phyloP scores from a whole-genome alignment of 768 basidiomycete genomes.

The Strobilomyces dryophilus region DNA sequence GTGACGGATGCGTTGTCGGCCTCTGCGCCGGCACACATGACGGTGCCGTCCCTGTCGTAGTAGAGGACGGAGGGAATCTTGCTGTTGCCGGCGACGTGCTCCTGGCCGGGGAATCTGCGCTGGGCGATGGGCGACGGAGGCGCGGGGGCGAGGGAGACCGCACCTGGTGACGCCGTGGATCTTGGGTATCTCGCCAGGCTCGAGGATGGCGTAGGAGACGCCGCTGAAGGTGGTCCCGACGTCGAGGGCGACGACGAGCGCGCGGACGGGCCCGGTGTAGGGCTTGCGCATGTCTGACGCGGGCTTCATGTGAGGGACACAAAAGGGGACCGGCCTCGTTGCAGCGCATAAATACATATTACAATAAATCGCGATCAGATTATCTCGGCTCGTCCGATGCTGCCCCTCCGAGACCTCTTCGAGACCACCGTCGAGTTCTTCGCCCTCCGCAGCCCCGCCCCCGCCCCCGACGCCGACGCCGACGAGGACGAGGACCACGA shows the following conservation, averaged over 20 bases:
- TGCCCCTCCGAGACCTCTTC: slow-evolving; percentile 44
- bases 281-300: slow-evolving; percentile 68
- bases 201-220: slow-evolving; percentile 79
- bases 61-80: slow-evolving; percentile 80
- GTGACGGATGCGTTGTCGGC: slow-evolving; percentile 56
- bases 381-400: slow-evolving; percentile 28
- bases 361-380: slow-evolving; percentile 8
- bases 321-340: slow-evolving; percentile 15
- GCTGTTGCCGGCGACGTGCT: slow-evolving; percentile 80
- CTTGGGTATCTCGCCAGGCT: slow-evolving; percentile 77
- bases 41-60: slow-evolving; percentile 60
- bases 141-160: slow-evolving; percentile 9
- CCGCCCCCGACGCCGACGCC: slow-evolving; percentile 13
- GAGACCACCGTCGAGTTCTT: slow-evolving; percentile 59
- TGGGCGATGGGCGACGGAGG: slow-evolving; percentile 11
- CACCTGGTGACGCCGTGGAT: slow-evolving; percentile 79
- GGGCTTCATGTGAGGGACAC: slow-evolving; percentile 43
- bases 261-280: slow-evolving; percentile 57
- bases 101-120: slow-evolving; percentile 74
- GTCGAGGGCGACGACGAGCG: slow-evolving; percentile 75
- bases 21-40: slow-evolving; percentile 75
- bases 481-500: slow-evolving; percentile 27
- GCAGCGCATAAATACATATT: slow-evolving; percentile 11
- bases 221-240: slow-evolving; percentile 83
- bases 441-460: slow-evolving; percentile 39